Base-by-base conservation (phyloP, 768 basidiomycete species). In the Russula olivacea region DNA sequence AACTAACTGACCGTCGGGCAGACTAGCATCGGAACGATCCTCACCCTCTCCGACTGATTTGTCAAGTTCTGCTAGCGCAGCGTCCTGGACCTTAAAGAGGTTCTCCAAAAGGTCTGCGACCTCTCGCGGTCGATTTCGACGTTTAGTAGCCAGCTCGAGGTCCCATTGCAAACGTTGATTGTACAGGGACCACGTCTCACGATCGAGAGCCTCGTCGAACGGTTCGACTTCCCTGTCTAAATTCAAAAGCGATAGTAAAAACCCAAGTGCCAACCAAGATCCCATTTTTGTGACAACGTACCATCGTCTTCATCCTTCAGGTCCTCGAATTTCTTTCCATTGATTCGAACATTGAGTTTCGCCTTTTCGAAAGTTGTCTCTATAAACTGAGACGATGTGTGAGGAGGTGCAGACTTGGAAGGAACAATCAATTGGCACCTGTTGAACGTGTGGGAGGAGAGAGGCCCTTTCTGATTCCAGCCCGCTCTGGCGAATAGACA, bases 201-300 rank as follows among this genome's bases (percentile, higher is more conserved):
- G 77, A 71, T 95, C 93, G 36, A 96, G 81, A 2, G 83, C 84
- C 73, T 96, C 92, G 69, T 96, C 91, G 72, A 93, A 96, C 2
- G 84, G 80, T 69, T 93, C 90, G 67, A 84, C 45, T 8, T 66
- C 67, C 30, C 23, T 56, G 49, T 83, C 49, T 85, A 85, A 14
- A 36, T 40, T 38, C 41, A 8, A 25, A 43, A 23, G 10, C 15
- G 12, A 38, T 21, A 8, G 7, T 56, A 7, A 21, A 9, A 19
- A 17, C 17, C 68, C 28, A 23, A 40, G 55, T 12, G 53, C 51
- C 19, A 49, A 2, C 53, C 4, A 7, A 47, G 30, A 59, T 64
- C 4, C 9, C n/a, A n/a, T n/a, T n/a, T 28, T 15, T 43, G n/a
- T 28, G 19, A 51, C 32, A 34, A 25, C 55, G 55, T 11, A 41